Percentiles rank a stretch among this genome's conserved stretches.
phyloP scores from a whole-genome alignment of 2,329 filamentous ascomycete species.

The Hypoxylon sp. region DNA sequence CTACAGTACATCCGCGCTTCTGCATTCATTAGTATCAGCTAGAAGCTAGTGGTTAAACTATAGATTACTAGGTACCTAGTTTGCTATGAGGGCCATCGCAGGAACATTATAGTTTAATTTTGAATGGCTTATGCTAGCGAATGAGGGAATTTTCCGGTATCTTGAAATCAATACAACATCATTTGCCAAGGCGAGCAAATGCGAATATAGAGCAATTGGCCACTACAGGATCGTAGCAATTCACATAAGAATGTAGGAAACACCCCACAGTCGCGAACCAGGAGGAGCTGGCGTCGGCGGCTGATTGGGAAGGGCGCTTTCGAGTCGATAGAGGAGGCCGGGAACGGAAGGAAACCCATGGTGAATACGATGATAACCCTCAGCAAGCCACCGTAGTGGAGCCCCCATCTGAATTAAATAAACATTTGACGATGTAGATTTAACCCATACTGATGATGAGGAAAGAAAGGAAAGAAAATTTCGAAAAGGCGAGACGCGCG shows the following conservation, averaged over 20 bases:
- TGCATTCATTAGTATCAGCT: background rate
- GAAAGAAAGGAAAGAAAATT: slow-evolving; percentile 46
- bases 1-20: background rate
- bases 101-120: background rate
- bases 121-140: background rate
- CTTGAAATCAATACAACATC: background rate
- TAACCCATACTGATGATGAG: slow-evolving; percentile 56
- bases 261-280: slow-evolving; percentile 56
- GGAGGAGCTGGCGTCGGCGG: slow-evolving; percentile 54
- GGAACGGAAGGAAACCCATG: slow-evolving; percentile 56
- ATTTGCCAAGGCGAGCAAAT: background rate
- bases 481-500: slow-evolving; percentile 21
- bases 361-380: slow-evolving; percentile 52
- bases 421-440: slow-evolving; percentile 56
- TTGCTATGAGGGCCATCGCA: background rate
- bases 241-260: slow-evolving; percentile 49
- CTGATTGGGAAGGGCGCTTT: slow-evolving; percentile 53
- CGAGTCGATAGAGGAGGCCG: slow-evolving; percentile 53
- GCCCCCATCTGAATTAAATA: slow-evolving; percentile 53
- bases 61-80: background rate
- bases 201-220: background rate
- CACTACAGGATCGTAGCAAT: background rate
- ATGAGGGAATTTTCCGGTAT: background rate
- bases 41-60: background rate
- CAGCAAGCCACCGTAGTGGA: slow-evolving; percentile 55